These are phyloP conservation scores for Phytophthora meadii DNA, from an alignment of 352 stramenopile genomes.

Conservation along the genomic window DNA sequence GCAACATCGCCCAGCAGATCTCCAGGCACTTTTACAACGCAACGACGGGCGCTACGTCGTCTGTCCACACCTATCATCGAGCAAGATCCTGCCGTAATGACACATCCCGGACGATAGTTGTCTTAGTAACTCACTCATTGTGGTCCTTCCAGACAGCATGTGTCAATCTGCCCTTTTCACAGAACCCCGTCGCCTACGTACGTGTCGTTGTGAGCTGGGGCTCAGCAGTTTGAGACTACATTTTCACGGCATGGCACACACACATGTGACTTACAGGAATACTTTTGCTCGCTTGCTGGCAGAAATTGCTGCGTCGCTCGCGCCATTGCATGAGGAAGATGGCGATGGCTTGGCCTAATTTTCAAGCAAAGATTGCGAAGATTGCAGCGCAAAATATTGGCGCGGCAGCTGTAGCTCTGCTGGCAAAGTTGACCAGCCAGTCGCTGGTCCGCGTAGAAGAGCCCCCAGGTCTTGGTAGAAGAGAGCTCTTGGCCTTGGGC, in stretches of 20 bases:
- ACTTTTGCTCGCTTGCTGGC: slow-evolving; percentile 1
- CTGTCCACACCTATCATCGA: slow-evolving; percentile 10
- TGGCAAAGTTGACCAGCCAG: slow-evolving; percentile 16
- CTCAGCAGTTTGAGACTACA: slow-evolving; percentile 1
- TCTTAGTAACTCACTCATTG: not conserved
- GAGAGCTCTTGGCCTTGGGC: slow-evolving; percentile 6
- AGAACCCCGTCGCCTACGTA: slow-evolving; percentile 2
- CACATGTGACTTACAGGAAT: slow-evolving; percentile 22
- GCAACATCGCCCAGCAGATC: slow-evolving; percentile 33
- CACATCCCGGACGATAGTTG: not conserved
- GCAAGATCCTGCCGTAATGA: slow-evolving; percentile 1
- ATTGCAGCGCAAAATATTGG: slow-evolving; percentile 4
- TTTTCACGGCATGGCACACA: not conserved
- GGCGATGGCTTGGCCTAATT: not conserved
- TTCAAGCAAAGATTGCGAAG: not conserved
- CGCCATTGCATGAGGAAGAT: slow-evolving; percentile 6
- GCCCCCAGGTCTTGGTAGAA: slow-evolving; percentile 20
- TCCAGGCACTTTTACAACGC: slow-evolving; percentile 23
- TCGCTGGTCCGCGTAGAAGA: slow-evolving; percentile 21
- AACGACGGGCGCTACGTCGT: slow-evolving; percentile 28
- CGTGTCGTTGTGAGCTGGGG: slow-evolving; percentile 25
- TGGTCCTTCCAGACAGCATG: not conserved
- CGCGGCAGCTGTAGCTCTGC: slow-evolving; percentile 6
- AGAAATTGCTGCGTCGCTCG: slow-evolving; percentile 4
- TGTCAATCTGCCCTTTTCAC: not conserved